Base-by-base conservation (phyloP, 345 rosid species). In the Eucalyptus cladocalyx region DNA sequence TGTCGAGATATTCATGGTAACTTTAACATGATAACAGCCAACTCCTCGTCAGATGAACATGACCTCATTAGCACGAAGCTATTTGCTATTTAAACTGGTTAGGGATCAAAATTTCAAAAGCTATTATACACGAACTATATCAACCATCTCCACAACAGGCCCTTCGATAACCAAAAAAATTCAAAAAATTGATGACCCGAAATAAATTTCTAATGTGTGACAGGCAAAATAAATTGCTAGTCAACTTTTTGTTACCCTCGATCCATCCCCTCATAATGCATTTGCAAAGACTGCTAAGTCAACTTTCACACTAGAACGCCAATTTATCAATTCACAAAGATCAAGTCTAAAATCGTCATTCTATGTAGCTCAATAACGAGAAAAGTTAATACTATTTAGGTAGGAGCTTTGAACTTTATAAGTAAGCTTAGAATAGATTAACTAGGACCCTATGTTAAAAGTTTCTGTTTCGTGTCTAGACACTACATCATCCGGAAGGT, bases 1-100 rank as follows among this genome's bases (percentile, higher is more conserved):
- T 6, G 37, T 65, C 6, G 37, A 30, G 69, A 30, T n/a, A 65
- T 65, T 65, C 10, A 1, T n/a, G 37, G 21, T 65, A n/a, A 65
- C 19, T 65, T n/a, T 2, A 0, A 65, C 76, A 15, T 0, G 6
- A 4, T n/a, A 0, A 30, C 37, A 65, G n/a, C 37, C 11, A n/a
- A 65, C 76, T 65, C 5, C 10, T n/a, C 10, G 1, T n/a, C 72
- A 13, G 37, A 65, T 6, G 32, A 60, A 60, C 32, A 60, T 60
- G 69, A 60, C n/a, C 69, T 11, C 69, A 60, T 5, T 60, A 60
- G 17, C 7, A 0, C 32, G 1, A 60, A 60, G 69, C n/a, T 62
- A 62, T 62, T 62, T 62, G 0, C 69, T 62, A 28, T 62, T 28
- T 30, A 62, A 62, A 62, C 34, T 62, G 9, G 5, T 62, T 62